Base-by-base conservation (phyloP, 2,329 filamentous ascomycete genomes). In the Arthrobotrys sinensis region DNA sequence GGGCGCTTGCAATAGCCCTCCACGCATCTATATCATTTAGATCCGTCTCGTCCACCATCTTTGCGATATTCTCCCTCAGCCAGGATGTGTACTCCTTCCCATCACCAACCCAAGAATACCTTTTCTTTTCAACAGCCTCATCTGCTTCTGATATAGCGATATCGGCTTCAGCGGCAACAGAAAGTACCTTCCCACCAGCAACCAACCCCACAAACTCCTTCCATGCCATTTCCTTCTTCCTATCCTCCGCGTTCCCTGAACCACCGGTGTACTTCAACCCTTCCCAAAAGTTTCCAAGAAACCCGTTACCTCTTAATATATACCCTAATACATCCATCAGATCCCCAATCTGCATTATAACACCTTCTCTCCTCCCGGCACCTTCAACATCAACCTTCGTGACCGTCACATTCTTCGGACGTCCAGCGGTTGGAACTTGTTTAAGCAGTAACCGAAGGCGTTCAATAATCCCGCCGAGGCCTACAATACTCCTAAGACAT, bases 381-480 rank as follows among this genome's bases (percentile, higher is more conserved):
- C 50, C 82, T 34, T 81, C 83, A 60, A 43, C 28, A 57, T 72
- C 67, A 40, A 64, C 24, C 24, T 72, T 78, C 16, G 62, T 71
- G 2, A 78, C 8, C 2, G 52, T 72, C 3, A 78, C 75, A 78
- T 78, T 78, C 36, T 67, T 72, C 21, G 67, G 45, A 21, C 38
- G 34, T 53, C 43, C 67, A 12, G 67, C 43, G 5, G 68, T 71
- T 64, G 86, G 88, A 38, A 52, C 60, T 79, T 88, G 86, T 57
- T 87, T 86, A 6, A 91, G 87, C 16, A 93, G 85, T 19, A 88
- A 86, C 76, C 89, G 90, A 34, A 97, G 85, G 66, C 91, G 89
- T n/a, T 90, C 87, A 8, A 94, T 83, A 32, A 94, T 83, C n/a
- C 92, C 91, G 79, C 93, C 95, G 36, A 97, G 84, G 0, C 94